phyloP scores from a whole-genome alignment of 345 rosid genomes.

The Melastoma malabathricum region DNA sequence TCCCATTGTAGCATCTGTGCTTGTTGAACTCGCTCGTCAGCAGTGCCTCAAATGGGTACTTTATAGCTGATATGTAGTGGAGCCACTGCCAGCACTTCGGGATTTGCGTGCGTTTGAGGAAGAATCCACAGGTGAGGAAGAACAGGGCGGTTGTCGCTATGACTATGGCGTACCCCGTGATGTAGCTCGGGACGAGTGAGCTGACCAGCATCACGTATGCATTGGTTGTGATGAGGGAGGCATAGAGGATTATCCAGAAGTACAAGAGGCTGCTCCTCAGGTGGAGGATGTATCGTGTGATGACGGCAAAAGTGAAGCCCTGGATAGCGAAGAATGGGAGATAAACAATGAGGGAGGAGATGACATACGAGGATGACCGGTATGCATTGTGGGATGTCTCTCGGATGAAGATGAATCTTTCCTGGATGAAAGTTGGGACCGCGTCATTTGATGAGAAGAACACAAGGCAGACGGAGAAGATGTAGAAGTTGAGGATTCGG shows the following conservation, averaged over 20 bases:
- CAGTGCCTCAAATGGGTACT: conserved; percentile 55
- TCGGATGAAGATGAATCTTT: conserved; percentile 53
- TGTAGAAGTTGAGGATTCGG: conserved; percentile 50
- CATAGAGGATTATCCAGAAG: conserved; percentile 44
- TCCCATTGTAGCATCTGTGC: conserved; percentile 19
- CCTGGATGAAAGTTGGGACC: conserved; percentile 61
- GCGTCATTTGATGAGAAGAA: conserved; percentile 68
- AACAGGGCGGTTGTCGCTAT: conserved; percentile 57
- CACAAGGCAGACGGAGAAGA: conserved; percentile 40
- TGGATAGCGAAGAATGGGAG: conserved; percentile 57
- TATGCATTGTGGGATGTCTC: conserved; percentile 60
- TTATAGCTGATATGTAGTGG: conserved; percentile 50
- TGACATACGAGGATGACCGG: conserved; percentile 51
- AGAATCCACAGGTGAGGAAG: conserved; percentile 55
- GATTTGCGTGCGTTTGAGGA: conserved; percentile 29
- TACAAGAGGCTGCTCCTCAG: conserved; percentile 26
- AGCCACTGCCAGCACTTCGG: conserved; percentile 50
- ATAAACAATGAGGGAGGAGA: conserved; percentile 43
- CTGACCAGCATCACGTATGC: conserved; percentile 63
- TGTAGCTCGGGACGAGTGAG: conserved; percentile 51
- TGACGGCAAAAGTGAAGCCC: conserved; percentile 37
- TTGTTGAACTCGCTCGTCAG: conserved; percentile 38
- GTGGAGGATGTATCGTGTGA: conserved; percentile 21
- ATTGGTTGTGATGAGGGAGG: conserved; percentile 45
- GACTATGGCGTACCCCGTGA: conserved; percentile 49